These are phyloP conservation scores for Elongisporangium prolatum DNA, from an alignment of 352 stramenopile species.

Conservation along the genomic window DNA sequence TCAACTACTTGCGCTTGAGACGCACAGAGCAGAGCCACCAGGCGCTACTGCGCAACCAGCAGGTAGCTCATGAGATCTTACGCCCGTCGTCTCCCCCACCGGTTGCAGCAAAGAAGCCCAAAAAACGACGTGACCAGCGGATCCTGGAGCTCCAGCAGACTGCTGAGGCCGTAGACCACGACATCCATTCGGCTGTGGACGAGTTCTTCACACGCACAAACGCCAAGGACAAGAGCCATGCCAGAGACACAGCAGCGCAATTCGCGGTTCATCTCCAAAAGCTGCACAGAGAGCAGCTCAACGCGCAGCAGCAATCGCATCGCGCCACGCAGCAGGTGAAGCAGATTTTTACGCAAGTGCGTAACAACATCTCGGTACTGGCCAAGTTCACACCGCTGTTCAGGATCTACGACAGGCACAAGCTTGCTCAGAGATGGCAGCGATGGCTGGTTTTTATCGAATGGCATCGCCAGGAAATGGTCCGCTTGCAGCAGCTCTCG, in stretches of 20 bases:
- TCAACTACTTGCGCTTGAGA: slow-evolving; percentile 64
- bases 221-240: neutral
- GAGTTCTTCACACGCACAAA: neutral
- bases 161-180: neutral
- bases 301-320: slow-evolving; percentile 20
- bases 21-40: slow-evolving; percentile 51
- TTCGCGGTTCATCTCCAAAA: neutral
- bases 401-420: slow-evolving; percentile 44
- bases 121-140: slow-evolving; percentile 1
- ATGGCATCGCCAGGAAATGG: slow-evolving; percentile 41
- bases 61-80: slow-evolving; percentile 48
- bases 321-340: slow-evolving; percentile 24
- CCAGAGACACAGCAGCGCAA: slow-evolving; percentile 5
- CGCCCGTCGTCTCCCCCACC: slow-evolving; percentile 13
- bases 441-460: slow-evolving; percentile 33
- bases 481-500: slow-evolving; percentile 27
- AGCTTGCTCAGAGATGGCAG: slow-evolving; percentile 27
- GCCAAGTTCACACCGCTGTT: slow-evolving; percentile 63
- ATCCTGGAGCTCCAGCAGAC: neutral
- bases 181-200: neutral
- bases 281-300: slow-evolving; percentile 27
- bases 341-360: slow-evolving; percentile 31
- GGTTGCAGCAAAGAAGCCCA: neutral
- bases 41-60: slow-evolving; percentile 42
- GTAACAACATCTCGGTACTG: slow-evolving; percentile 33